Evolutionary conservation across 345 rosid genomes (phyloP), one percentile per base, ranked within the genome.

Genomic region (Chamaenerion angustifolium): DNA sequence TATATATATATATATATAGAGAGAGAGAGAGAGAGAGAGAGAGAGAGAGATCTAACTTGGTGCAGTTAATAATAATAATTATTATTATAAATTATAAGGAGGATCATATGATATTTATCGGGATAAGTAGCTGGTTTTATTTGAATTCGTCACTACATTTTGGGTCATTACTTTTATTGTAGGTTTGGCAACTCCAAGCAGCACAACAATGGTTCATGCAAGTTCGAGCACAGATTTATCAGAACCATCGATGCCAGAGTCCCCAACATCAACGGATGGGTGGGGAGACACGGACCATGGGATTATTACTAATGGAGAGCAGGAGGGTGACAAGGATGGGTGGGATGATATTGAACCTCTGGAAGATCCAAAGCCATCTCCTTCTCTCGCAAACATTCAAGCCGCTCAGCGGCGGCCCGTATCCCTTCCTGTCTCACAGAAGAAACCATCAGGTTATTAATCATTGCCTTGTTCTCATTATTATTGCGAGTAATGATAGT

Each of bases 241-340:
- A 7, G 90, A 92, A 64, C 88, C 64, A 65, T 90, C 90, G 0
- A 71, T 68, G 48, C 93, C 90, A 43, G 65, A 48, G 19, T 92
- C 96, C 40, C 98, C 98, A 16, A 72, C 96, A 52, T 92, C 96
- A 66, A 82, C 95, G 1, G 96, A 92, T 67, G 98, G 98, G 27
- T 92, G 98, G 98, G 98, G 98, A 68, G 98, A 92, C 54, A 62
- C 76, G 48, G 96, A 79, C 56, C 82, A 84, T 51, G 98, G 95
- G 61, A 68, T 88, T 67, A 54, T 66, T 52, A 31, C 8, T 1
- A 31, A 31, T 31, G 37, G 37, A 31, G 87, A 68, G 40, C 78
- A 68, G 51, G 93, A 76, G n/a, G 74, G 74, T 42, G 95, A 87
- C 50, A 80, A 87, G 71, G 96, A 84, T 54, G 96, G 96, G 13